These are phyloP conservation scores for Solanum dulcamara DNA, from an alignment of 257 asterid species.

Conservation along the genomic window DNA sequence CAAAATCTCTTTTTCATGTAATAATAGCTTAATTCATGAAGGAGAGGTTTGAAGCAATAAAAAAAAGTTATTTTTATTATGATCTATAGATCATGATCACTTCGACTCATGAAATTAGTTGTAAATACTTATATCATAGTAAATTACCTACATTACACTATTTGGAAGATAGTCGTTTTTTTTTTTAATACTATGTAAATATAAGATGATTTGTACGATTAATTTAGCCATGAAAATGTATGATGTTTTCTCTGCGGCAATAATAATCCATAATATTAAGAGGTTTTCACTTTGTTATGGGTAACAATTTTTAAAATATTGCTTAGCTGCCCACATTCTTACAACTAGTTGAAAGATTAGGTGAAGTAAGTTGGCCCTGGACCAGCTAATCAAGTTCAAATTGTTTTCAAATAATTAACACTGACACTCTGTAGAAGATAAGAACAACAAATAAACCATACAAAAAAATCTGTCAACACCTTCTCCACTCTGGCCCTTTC, in stretches of 20 bases:
- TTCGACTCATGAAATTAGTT: too few species aligned
- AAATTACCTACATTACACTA: too few species aligned
- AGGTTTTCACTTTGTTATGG: neutral
- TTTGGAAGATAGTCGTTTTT: too few species aligned
- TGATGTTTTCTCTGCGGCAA: neutral
- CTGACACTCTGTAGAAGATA: slow-evolving; percentile 43
- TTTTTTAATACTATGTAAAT: neutral
- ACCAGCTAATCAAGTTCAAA: slow-evolving; percentile 22
- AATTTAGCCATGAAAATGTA: neutral
- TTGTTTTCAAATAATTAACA: neutral
- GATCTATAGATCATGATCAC: too few species aligned
- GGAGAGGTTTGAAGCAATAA: too few species aligned
- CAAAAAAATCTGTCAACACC: slow-evolving; percentile 26
- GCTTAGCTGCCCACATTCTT: slow-evolving; percentile 26
- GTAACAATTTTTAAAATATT: neutral
- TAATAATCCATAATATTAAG: neutral
- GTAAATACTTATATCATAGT: too few species aligned
- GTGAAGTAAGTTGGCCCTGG: slow-evolving; percentile 13
- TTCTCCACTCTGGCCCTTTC: slow-evolving; percentile 13
- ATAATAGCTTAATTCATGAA: too few species aligned
- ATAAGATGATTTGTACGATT: neutral
- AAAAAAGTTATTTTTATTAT: too few species aligned
- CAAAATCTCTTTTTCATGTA: too few species aligned
- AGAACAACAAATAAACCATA: slow-evolving; percentile 19
- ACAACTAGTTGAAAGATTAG: slow-evolving; percentile 13